A percentile compares a stretch with the other conserved stretches of the same genome.
Conservation (phyloP, 2,329 filamentous ascomycete genomes). For the Pseudopyrenochaeta lycopersici region DNA sequence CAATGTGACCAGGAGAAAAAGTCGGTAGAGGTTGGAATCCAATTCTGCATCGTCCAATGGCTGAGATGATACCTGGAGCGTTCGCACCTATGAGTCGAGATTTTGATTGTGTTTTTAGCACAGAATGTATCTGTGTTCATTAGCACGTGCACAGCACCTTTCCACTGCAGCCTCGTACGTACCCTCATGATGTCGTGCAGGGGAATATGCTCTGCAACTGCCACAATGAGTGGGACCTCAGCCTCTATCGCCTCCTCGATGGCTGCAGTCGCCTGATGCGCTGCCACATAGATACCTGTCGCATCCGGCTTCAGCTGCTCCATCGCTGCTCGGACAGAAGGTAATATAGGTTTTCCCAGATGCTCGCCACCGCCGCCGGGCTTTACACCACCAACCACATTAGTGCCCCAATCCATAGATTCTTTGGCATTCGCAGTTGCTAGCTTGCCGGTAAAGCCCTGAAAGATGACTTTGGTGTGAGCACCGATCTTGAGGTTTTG, state of each 20-base stretch:
- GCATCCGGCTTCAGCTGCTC: constrained; percentile 77
- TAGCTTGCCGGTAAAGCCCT: constrained; percentile 74
- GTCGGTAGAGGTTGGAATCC: constrained; percentile 81
- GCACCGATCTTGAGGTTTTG: constrained; percentile 72
- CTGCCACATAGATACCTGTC: constrained; percentile 81
- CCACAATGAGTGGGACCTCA: constrained; percentile 79
- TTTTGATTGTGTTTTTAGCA: constrained; percentile 74
- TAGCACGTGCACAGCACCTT: constrained; percentile 47
- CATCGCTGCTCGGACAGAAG: constrained; percentile 73
- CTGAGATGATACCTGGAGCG: constrained; percentile 80
- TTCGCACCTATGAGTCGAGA: constrained; percentile 82
- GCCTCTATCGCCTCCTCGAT: constrained; percentile 84
- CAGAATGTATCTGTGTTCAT: constrained; percentile 68
- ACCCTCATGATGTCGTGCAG: constrained; percentile 79
- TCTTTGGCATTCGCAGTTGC: constrained; percentile 80
- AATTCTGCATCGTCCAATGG: constrained; percentile 73
- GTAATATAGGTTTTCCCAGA: constrained; percentile 75
- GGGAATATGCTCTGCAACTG: constrained; percentile 82
- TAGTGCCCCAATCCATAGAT: constrained; percentile 79
- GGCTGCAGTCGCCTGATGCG: constrained; percentile 74
- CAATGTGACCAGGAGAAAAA: constrained; percentile 73
- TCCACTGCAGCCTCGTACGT: constrained; percentile 25
- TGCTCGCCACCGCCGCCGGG: constrained; percentile 76
- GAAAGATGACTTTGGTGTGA: constrained; percentile 73
- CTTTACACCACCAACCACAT: constrained; percentile 80